Base-by-base conservation (phyloP, 169 alveolate species). In the Eimeria falciformis region DNA sequence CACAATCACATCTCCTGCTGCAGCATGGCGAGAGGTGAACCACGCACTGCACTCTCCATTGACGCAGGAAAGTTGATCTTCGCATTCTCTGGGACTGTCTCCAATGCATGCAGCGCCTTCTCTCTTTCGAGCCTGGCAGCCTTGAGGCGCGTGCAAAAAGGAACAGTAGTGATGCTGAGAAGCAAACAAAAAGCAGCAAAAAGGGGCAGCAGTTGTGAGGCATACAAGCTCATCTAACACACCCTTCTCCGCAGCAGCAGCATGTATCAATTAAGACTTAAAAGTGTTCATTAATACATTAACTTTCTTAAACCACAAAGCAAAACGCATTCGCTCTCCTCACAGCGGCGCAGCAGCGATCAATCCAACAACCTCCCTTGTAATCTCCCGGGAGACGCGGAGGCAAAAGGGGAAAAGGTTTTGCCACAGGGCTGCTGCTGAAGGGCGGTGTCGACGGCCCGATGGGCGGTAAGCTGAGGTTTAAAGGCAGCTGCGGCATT, bases 151-250 rank as follows among this genome's bases (percentile, higher is more conserved):
- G 27, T 71, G 83, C 1, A 71, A 21, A 27, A 71, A 71, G 56
- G 83, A 71, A 27, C 83, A 71, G 83, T 71, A 71, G 83, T 71
- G 83, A 27, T 71, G 83, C 83, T 71, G 62, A n/a, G 1, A n/a
- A n/a, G 2, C 37, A 62, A 14, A n/a, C 11, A 50, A 12, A 62
- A 23, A 21, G 73, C 11, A 29, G 23, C 73, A 23, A 3, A 62
- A 62, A 62, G 37, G 23, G 29, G 6, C 7, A 3, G 18, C 21
- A 58, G 5, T 0, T 29, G 5, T 58, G 23, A 58, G 11, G 21
- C 18, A 7, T 7, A 14, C 71, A 58, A 0, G 71, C 21, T 58
- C 71, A 58, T n/a, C 25, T 9, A 17, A 11, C 71, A n/a, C n/a
- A n/a, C n/a, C n/a, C 14, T 50, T 50, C 62, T 50, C 62, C n/a